These are phyloP conservation scores for Agrocybe praecox DNA, from an alignment of 768 basidiomycete genomes.

Conservation along the genomic window DNA sequence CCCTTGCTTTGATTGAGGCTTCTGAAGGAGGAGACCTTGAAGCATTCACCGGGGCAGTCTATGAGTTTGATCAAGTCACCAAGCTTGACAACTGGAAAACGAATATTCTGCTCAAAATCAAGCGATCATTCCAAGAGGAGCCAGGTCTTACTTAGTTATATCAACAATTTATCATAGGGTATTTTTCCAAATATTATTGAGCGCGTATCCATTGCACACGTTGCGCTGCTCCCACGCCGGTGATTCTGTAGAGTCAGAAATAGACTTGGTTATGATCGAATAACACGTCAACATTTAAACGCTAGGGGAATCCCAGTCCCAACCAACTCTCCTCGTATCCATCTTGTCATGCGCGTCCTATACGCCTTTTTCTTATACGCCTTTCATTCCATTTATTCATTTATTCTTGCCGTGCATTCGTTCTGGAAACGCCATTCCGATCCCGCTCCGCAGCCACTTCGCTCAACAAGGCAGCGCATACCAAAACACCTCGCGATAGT, in stretches of 20 bases:
- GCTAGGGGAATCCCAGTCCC: not conserved
- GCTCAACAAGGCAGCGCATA: slow-evolving; percentile 52
- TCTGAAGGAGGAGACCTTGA: slow-evolving; percentile 53
- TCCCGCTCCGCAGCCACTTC: slow-evolving; percentile 48
- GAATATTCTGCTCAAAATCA: slow-evolving; percentile 84
- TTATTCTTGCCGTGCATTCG: slow-evolving; percentile 40
- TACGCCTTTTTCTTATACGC: slow-evolving; percentile 49
- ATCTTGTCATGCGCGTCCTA: slow-evolving; percentile 44
- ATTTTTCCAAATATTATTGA: not conserved
- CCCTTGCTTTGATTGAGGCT: slow-evolving; percentile 77
- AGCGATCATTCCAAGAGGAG: slow-evolving; percentile 69
- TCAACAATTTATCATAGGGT: not conserved
- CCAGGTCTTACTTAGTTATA: slow-evolving; percentile 33
- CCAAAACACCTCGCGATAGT: slow-evolving; percentile 72
- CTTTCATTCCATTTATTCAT: slow-evolving; percentile 60
- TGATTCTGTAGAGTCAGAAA: not conserved
- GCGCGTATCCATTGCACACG: not conserved
- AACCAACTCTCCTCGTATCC: not conserved
- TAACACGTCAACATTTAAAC: not conserved
- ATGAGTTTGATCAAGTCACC: slow-evolving; percentile 89
- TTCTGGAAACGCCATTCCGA: slow-evolving; percentile 39
- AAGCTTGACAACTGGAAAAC: slow-evolving; percentile 99
- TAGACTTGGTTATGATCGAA: slow-evolving; percentile 1
- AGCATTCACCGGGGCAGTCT: slow-evolving; percentile 80
- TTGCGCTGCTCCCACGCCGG: not conserved